Evolutionary conservation across 1,284 basidiomycete species (phyloP), one percentile per base, ranked within the genome.

Genomic region (Amylostereum chailletii): DNA sequence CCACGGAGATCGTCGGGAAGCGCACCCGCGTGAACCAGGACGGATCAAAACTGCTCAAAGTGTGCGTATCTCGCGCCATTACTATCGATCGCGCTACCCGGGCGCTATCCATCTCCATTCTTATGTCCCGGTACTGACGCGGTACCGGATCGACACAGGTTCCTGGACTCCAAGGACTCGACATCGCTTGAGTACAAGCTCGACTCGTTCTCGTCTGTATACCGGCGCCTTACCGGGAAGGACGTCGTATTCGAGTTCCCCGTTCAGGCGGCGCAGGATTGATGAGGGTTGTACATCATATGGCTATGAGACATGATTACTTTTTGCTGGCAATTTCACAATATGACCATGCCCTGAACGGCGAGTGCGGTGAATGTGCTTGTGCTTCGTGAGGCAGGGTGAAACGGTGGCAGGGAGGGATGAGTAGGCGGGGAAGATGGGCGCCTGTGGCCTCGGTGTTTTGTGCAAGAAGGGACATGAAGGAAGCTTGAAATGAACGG

Each of bases 131-230:
- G 45, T 43, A 45, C 48, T 53, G 52, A 42, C 31, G 19, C 19
- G 19, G 19, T 19, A 19, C 19, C 19, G 19, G 40, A 37, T 50
- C 40, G 45, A 41, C 34, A 55, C 69, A 96, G 93, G 59, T 90
- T 94, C 81, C 88, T 99, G 59, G 96, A 99, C 80, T 80, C 93
- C 58, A 99, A 99, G 74, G 96, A 99, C 69, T 83, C 93, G 55
- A 99, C 94, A 68, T 91, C 92, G 65, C 81, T 99, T 70, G 96
- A 99, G 81, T 98, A 99, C 90, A 99, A 99, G 84, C 79, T 95
- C 57, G 93, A 95, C 73, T 93, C 90, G 55, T 96, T 96, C 76
- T 87, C 91, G 53, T 91, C 88, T 49, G 90, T 95, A 58, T 96
- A 96, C 80, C 88, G 90, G 68, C 87, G 88, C 62, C 74, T 95